These are phyloP conservation scores for Aspergillus sclerotioniger DNA, from an alignment of 495 filamentous ascomycete genomes.

Conservation along the genomic window DNA sequence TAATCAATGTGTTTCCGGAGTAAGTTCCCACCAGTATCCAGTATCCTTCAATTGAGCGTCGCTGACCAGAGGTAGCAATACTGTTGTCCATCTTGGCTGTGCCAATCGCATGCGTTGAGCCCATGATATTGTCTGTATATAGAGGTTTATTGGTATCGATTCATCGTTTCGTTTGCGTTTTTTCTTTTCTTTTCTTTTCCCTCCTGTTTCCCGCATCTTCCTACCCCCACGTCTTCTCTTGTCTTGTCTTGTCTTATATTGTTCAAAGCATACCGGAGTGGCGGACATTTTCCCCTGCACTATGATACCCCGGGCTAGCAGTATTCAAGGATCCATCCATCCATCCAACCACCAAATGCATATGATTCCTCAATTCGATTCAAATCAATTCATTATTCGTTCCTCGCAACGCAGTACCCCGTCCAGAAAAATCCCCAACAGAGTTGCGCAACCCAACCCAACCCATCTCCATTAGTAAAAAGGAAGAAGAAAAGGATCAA, in stretches of 20 bases:
- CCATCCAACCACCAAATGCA: background rate
- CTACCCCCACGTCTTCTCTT: slow-evolving; percentile 7
- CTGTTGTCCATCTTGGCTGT: slow-evolving; percentile 84
- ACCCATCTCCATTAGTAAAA: slow-evolving; percentile 1
- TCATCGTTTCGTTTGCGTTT: slow-evolving; percentile 15
- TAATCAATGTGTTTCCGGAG: slow-evolving; percentile 74
- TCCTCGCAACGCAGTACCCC: too few species aligned
- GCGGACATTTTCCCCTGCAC: slow-evolving; percentile 25
- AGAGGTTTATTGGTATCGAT: slow-evolving; percentile 10
- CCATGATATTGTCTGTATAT: slow-evolving; percentile 22
- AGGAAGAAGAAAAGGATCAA: slow-evolving; percentile 21
- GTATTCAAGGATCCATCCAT: slow-evolving; percentile 5
- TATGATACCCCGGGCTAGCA: slow-evolving; percentile 45
- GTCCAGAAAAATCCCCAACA: too few species aligned
- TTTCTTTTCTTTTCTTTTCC: slow-evolving; percentile 18
- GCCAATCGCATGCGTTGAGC: slow-evolving; percentile 44
- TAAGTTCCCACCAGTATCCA: slow-evolving; percentile 38
- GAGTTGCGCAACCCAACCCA: too few species aligned
- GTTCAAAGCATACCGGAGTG: slow-evolving; percentile 15
- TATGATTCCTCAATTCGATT: too few species aligned
- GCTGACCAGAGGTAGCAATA: slow-evolving; percentile 43
- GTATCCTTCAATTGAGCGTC: background rate
- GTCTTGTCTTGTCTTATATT: slow-evolving; percentile 11
- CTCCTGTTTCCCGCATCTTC: slow-evolving; percentile 12
- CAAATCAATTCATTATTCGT: too few species aligned